Conservation (phyloP, 164 flowering plant species). For the Piper longum region DNA sequence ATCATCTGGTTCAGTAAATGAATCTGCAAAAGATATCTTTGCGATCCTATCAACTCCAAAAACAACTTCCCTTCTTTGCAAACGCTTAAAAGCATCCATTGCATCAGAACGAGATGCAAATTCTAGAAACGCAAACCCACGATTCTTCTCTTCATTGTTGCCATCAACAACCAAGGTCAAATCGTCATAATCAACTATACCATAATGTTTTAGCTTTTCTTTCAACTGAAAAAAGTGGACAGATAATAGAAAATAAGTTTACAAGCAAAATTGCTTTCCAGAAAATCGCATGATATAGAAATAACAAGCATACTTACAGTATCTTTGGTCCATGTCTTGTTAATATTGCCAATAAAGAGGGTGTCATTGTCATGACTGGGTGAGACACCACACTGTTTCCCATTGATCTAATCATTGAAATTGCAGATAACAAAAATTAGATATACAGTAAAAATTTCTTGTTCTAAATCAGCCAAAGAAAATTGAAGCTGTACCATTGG, state of each 20-base stretch:
- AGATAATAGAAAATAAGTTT: too few species aligned
- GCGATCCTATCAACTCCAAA: constrained; percentile 90
- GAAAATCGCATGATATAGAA: constrained; percentile 1
- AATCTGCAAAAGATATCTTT: constrained; percentile 92
- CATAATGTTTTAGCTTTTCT: constrained; percentile 76
- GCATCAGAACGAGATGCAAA: constrained; percentile 87
- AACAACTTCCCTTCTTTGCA: constrained; percentile 70
- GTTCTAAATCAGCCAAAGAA: constrained; percentile 4
- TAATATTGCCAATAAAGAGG: constrained; percentile 81
- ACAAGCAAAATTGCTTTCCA: neutral
- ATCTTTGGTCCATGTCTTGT: constrained; percentile 95
- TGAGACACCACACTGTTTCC: constrained; percentile 91
- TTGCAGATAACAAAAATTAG: constrained; percentile 7
- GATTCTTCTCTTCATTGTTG: constrained; percentile 65
- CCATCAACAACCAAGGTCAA: constrained; percentile 77
- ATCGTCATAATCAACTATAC: constrained; percentile 65
- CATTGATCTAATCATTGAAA: constrained; percentile 48
- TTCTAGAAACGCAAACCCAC: constrained; percentile 94
- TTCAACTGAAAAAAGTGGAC: constrained; percentile 42
- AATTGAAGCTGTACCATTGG: constrained; percentile 52
- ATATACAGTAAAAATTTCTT: constrained; percentile 1
- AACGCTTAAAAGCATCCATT: constrained; percentile 84
- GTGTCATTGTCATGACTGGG: constrained; percentile 98
- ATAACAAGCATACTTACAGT: constrained; percentile 49
- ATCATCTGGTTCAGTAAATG: constrained; percentile 89